A percentile compares a stretch with the other conserved stretches of the same genome.
phyloP scores from a whole-genome alignment of 1,284 basidiomycete species.

The Sanghuangporus sanghuang region DNA sequence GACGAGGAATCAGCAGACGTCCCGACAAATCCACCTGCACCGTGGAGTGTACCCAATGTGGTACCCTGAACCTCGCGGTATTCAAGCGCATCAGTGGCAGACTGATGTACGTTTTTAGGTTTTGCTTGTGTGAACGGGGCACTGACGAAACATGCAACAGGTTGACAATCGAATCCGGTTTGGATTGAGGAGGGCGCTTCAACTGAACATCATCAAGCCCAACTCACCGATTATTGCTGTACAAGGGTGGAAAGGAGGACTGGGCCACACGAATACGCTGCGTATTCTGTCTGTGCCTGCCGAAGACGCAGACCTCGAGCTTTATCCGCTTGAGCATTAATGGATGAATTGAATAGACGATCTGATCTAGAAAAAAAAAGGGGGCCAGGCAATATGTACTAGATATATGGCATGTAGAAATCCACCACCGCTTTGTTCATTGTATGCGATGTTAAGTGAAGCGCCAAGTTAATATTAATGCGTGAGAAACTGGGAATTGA shows the following conservation, averaged over 20 bases:
- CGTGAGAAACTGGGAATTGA: not conserved
- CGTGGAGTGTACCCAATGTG: constrained; percentile 97
- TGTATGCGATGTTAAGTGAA: too few species aligned
- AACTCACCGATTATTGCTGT: constrained; percentile 92
- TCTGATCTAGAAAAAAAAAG: not conserved
- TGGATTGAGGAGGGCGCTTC: constrained; percentile 86
- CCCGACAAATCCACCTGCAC: constrained; percentile 95
- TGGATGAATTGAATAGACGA: not conserved
- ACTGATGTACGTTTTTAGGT: constrained; percentile 67
- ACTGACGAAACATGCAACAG: constrained; percentile 36
- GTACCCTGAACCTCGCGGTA: constrained; percentile 91
- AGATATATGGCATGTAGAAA: not conserved
- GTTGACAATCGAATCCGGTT: constrained; percentile 89
- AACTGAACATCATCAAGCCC: constrained; percentile 83
- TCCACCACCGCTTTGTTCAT: not conserved
- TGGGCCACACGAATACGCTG: constrained; percentile 88
- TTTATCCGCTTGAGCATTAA: constrained; percentile 53
- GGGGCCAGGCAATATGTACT: not conserved
- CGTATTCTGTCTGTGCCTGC: constrained; percentile 82
- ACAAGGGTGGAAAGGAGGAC: constrained; percentile 98
- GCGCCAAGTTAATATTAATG: not conserved
- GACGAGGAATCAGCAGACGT: constrained; percentile 93
- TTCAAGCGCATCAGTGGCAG: constrained; percentile 91
- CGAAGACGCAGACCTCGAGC: constrained; percentile 75
- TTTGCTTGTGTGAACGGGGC: constrained; percentile 26